Evolutionary conservation across 805 yeast genomes (phyloP), one percentile per base, ranked within the genome.

Genomic region (Naumovozyma dairenensis): DNA sequence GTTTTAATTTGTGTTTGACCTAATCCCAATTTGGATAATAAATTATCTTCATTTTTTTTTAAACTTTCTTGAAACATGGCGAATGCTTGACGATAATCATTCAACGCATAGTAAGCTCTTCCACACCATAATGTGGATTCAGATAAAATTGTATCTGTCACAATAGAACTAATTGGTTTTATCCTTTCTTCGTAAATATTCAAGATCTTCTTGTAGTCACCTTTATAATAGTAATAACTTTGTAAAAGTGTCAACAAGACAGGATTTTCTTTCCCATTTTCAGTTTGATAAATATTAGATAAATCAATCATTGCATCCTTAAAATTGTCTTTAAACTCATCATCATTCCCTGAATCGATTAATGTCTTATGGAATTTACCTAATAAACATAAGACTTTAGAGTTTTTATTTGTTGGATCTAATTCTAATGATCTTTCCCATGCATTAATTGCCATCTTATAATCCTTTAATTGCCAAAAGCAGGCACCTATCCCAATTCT

Each of bases 401-500:
- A 86, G 38, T 74, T 71, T 13, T 67, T 52, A 44, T 74, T 74
- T 16, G 63, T 51, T 4, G 80, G 75, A 42, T 80, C 73, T 27
- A 89, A 57, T 51, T 78, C 80, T 21, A 77, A 59, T 1, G 84
- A 70, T 49, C 96, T 71, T 41, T 72, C 71, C 96, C 97, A 92
- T 0, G 97, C 80, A 32, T 64, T 62, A 5, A 70, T 51, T 0
- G 98, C 97, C 63, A 84, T 71, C 33, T 70, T 71, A 42, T 73
- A 71, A 55, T 84, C 94, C 33, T 80, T 80, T 40, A 92, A 63
- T 39, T 73, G 73, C 96, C 96, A 92, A 53, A 78, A 89, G 57
- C 96, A 87, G 43, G 92, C 63, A 22, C 98, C 99, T 40, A 89
- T 74, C 19, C 97, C 99, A 39, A 92, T 71, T 57, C 99, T 69